Evolutionary conservation across 2,329 filamentous ascomycete genomes (phyloP), one percentile per base, ranked within the genome.

Genomic region (Pseudocercospora crystallina): DNA sequence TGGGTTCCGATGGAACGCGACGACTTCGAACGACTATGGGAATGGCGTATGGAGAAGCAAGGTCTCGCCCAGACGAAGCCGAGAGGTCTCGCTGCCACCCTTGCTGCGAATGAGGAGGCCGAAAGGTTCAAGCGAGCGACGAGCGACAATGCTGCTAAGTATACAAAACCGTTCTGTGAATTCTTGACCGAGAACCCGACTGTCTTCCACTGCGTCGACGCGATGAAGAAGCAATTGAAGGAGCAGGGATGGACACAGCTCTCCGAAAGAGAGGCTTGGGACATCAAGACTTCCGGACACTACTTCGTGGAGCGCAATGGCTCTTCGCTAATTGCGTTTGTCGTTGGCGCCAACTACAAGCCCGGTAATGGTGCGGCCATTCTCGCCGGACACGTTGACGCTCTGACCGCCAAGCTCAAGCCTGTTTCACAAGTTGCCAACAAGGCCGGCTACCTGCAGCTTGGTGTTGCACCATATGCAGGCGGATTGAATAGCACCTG

Each of bases 151-250:
- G 65, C 65, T 12, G 58, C 49, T 8, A 57, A 57, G 12, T 68
- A 67, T 47, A 56, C 57, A 9, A 57, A 65, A 49, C 65, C 65
- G 7, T 68, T 95, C 69, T 86, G 87, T 68, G 80, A 89, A 45
- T 97, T 96, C 68, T 81, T 97, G 75, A 87, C 84, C 38, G 80
- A 87, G 56, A 96, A 96, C 67, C 94, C 94, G 0, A 97, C 94
- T 8, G 82, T 96, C 40, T 99, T 95, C 70, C 94, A 99, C 65
- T 84, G 89, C 1, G 90, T 96, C 26, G 81, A 84, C 51, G 82
- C 89, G 61, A 89, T 96, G 68, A 84, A 86, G 63, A 76, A 79
- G 50, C 85, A 90, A 64, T 80, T 96, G 41, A 76, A 80, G 56
- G 78, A 82, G 34, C 77, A 82, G 33, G 92, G 90, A 38, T 99